Conservation (phyloP, 306 rosid species). For the Vigna hirtella region DNA sequence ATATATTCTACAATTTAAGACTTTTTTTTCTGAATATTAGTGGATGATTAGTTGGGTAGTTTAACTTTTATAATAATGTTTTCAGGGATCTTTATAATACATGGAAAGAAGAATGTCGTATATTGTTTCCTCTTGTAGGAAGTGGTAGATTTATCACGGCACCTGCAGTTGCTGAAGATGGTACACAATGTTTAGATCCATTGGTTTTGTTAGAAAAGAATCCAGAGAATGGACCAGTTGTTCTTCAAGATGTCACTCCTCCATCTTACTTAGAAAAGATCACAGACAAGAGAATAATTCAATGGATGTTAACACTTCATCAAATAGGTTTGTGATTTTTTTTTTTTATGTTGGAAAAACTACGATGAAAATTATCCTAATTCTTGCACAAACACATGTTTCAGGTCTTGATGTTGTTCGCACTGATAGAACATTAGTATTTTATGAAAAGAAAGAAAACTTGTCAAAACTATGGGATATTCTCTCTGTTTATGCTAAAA, state of each 20-base stretch:
- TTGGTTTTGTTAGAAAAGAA: slow-evolving; percentile 74
- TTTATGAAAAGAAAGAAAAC: slow-evolving; percentile 85
- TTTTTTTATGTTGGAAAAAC: no score
- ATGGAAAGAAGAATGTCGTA: slow-evolving; percentile 86
- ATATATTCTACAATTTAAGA: neutral
- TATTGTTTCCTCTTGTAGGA: slow-evolving; percentile 88
- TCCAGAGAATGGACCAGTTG: slow-evolving; percentile 52
- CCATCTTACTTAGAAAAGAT: slow-evolving; percentile 50
- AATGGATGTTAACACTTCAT: slow-evolving; percentile 96
- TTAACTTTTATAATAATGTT: neutral
- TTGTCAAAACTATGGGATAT: slow-evolving; percentile 96
- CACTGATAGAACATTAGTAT: slow-evolving; percentile 85
- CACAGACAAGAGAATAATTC: slow-evolving; percentile 70
- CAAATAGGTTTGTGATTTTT: slow-evolving; percentile 78
- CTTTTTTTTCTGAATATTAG: neutral
- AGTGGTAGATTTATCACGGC: slow-evolving; percentile 94
- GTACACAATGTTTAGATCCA: slow-evolving; percentile 81
- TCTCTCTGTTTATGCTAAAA: slow-evolving; percentile 89
- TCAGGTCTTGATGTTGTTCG: slow-evolving; percentile 97
- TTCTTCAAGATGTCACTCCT: slow-evolving; percentile 47
- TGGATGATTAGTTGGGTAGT: slow-evolving; percentile 26
- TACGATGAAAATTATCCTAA: no score
- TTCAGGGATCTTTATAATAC: slow-evolving; percentile 70
- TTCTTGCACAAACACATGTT: slow-evolving; percentile 25
- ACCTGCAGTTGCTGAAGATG: slow-evolving; percentile 81